Evolutionary conservation across 2,329 filamentous ascomycete genomes (phyloP).

Genomic region (Clonostachys rosea): DNA sequence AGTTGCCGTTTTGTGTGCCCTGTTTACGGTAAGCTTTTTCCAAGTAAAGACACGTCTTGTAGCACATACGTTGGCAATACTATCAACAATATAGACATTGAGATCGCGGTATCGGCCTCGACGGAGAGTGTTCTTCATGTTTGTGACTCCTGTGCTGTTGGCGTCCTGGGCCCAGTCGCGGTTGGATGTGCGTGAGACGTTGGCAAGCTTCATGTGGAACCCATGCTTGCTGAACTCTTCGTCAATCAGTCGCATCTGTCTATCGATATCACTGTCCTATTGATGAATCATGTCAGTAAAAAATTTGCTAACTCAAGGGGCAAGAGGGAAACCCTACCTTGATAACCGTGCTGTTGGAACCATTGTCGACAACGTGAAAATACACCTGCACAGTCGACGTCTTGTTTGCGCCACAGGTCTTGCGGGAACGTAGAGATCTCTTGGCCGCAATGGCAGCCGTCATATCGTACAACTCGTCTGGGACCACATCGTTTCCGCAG

Average conservation of each 20-base stretch:
- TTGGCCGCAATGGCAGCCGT: background rate
- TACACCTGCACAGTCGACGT: constrained; percentile 9
- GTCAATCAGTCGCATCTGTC: constrained; percentile 16
- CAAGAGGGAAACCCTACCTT: too few relatives aligned
- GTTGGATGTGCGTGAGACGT: constrained; percentile 21
- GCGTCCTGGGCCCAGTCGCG: constrained; percentile 13
- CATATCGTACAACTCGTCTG: background rate
- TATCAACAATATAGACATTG: constrained; percentile 37
- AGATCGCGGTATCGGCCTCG: constrained; percentile 33
- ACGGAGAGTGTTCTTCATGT: constrained; percentile 38
- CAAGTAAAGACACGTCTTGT: too few relatives aligned
- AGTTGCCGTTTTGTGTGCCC: constrained; percentile 34
- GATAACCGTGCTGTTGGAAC: background rate
- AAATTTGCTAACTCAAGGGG: too few relatives aligned
- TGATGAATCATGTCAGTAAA: background rate
- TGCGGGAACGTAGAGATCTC: constrained; percentile 1
- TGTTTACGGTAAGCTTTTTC: too few relatives aligned
- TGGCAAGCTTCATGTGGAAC: constrained; percentile 15
- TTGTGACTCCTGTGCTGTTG: constrained; percentile 18
- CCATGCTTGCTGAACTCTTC: constrained; percentile 11
- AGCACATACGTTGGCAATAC: constrained; percentile 12
- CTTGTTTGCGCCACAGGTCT: constrained; percentile 6
- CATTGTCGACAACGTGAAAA: constrained; percentile 2
- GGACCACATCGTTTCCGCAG: constrained; percentile 1
- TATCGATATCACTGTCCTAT: constrained; percentile 10